These are phyloP conservation scores for Lactarius psammicola DNA, from an alignment of 768 basidiomycete genomes.

Conservation along the genomic window DNA sequence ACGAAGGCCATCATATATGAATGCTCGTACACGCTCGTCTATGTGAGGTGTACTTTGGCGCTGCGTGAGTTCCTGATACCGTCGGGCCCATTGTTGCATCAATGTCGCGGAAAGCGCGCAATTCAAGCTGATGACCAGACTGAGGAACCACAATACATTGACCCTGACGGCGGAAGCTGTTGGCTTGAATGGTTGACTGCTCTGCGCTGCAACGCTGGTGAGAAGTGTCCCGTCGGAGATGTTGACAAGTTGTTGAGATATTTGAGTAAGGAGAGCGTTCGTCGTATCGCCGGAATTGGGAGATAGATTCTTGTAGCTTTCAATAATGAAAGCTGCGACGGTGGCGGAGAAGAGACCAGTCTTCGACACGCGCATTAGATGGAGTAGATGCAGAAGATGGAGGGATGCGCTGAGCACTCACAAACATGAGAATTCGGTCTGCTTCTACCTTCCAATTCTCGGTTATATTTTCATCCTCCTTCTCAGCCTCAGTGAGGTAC, in stretches of 20 bases:
- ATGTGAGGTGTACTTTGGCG: not conserved
- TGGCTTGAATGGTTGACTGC: not conserved
- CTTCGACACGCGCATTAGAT: not conserved
- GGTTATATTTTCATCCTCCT: not conserved
- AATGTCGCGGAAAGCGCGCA: slow-evolving; percentile 16
- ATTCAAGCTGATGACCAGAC: slow-evolving; percentile 11
- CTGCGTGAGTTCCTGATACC: not conserved
- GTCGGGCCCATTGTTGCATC: slow-evolving; percentile 11
- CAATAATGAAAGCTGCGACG: slow-evolving; percentile 15
- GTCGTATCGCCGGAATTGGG: slow-evolving; percentile 5
- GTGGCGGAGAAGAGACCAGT: slow-evolving; percentile 23
- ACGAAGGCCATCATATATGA: not conserved
- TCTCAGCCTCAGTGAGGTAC: slow-evolving; percentile 13
- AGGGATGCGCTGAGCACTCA: not conserved
- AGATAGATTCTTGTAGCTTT: slow-evolving; percentile 16
- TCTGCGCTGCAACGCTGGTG: not conserved
- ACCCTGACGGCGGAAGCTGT: slow-evolving; percentile 1
- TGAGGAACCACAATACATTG: slow-evolving; percentile 21
- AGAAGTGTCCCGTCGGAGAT: not conserved
- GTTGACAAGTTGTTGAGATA: slow-evolving; percentile 18
- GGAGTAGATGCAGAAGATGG: not conserved
- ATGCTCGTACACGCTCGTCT: not conserved
- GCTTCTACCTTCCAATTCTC: slow-evolving; percentile 5
- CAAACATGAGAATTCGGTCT: slow-evolving; percentile 11
- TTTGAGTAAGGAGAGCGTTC: slow-evolving; percentile 2